Percentiles rank a stretch among this genome's conserved stretches.
Evolutionary conservation across 208 protist genomes (phyloP).

Genomic region (Novymonas esmeraldas): DNA sequence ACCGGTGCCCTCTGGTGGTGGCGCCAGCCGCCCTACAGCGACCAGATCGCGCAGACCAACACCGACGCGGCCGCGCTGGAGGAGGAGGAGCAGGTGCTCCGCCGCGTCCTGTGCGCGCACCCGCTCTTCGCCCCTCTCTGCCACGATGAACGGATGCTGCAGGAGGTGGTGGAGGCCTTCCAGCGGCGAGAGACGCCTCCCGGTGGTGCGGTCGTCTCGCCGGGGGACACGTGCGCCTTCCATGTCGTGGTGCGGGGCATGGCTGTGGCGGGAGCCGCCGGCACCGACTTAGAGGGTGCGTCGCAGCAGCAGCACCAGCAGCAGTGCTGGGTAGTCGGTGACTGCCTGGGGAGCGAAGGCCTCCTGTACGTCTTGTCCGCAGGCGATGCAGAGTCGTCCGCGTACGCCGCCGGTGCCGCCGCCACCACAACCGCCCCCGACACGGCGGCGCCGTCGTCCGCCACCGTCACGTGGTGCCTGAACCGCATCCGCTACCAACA

Average conservation of each 20-base stretch:
- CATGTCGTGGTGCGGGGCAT: conserved; percentile 21
- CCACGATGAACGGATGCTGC: conserved; percentile 1
- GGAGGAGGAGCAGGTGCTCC: conserved; percentile 1
- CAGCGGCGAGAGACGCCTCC: conserved; percentile 7
- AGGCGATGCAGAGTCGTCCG: not conserved
- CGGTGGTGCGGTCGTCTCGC: not conserved
- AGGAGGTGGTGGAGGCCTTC: conserved; percentile 16
- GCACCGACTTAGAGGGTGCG: not conserved
- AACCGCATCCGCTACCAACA: conserved; percentile 18
- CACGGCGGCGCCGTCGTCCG: not conserved
- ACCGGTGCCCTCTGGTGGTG: conserved; percentile 3
- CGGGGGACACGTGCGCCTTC: conserved; percentile 10
- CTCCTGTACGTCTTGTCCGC: conserved; percentile 10
- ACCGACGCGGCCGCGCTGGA: not conserved
- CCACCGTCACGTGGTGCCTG: conserved; percentile 17
- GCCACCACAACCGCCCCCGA: not conserved
- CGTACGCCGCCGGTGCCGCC: not conserved
- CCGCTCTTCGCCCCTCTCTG: conserved; percentile 15
- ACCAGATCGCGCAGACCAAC: not conserved
- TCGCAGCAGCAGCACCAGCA: not conserved
- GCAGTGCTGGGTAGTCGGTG: conserved; percentile 8
- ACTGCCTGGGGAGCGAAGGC: conserved; percentile 11
- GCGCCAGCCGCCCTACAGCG: not conserved
- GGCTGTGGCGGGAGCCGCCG: not conserved
- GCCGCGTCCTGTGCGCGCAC: not conserved